Evolutionary conservation across 1,284 basidiomycete species (phyloP).

Genomic region (Trichosporon faecale): DNA sequence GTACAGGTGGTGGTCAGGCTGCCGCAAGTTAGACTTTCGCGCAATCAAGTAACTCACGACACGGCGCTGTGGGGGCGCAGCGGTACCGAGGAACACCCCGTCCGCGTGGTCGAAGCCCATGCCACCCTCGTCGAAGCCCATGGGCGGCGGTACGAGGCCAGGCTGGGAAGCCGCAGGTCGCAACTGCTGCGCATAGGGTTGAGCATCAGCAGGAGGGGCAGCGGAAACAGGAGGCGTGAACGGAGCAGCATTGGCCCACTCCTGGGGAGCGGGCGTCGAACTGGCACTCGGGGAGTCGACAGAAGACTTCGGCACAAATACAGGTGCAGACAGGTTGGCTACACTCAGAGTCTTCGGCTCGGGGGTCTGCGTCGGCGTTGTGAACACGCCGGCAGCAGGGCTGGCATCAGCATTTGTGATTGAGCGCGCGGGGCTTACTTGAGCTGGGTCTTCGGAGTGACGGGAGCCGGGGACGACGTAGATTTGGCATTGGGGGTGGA

Average conservation of each 20-base stretch:
- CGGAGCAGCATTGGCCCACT: constrained; percentile 22
- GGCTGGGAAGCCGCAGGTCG: background rate
- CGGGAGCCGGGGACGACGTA: background rate
- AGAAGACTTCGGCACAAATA: constrained; percentile 72
- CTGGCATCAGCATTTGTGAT: background rate
- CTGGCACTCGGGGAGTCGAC: constrained; percentile 22
- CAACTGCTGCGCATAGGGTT: background rate
- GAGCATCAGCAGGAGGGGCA: background rate
- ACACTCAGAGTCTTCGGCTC: constrained; percentile 54
- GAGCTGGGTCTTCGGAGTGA: constrained; percentile 19
- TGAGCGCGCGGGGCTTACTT: constrained; percentile 13
- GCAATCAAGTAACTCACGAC: constrained; percentile 57
- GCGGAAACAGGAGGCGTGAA: constrained; percentile 17
- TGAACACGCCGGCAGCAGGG: background rate
- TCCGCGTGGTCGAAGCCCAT: constrained; percentile 36
- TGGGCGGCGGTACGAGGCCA: background rate
- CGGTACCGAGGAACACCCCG: constrained; percentile 55
- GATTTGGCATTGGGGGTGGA: constrained; percentile 4
- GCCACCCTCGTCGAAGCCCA: constrained; percentile 3
- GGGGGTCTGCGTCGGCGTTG: constrained; percentile 2
- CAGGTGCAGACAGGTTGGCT: constrained; percentile 60
- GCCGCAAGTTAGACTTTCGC: constrained; percentile 18
- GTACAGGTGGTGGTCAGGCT: constrained; percentile 92
- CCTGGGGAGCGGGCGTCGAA: background rate
- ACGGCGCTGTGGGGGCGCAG: constrained; percentile 58